These are phyloP conservation scores for Imleria badia DNA, from an alignment of 768 basidiomycete species.

Conservation along the genomic window DNA sequence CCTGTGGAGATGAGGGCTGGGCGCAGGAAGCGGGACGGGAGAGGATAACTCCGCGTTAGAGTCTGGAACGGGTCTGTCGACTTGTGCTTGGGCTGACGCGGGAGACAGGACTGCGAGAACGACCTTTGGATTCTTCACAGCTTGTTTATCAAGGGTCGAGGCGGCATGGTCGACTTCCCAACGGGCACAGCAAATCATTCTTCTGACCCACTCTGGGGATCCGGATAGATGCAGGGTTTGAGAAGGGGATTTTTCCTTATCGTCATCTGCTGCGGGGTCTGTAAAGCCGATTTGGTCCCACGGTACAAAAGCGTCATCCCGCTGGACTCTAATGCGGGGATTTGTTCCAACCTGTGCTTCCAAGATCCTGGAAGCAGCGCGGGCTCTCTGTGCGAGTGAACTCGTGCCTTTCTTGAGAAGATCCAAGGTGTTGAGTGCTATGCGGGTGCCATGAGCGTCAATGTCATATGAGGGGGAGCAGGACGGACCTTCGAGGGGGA, in stretches of 20 bases:
- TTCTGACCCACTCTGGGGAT: conserved; percentile 82
- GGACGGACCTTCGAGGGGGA: conserved; percentile 83
- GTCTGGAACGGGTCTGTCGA: conserved; percentile 23
- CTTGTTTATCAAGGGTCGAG: conserved; percentile 26
- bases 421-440: conserved; percentile 90
- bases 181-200: conserved; percentile 78
- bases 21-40: conserved; percentile 68
- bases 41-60: conserved; percentile 33
- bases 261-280: conserved; percentile 29
- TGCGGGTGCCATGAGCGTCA: conserved; percentile 6
- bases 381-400: conserved; percentile 75
- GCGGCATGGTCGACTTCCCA: conserved; percentile 68
- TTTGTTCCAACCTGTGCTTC: conserved; percentile 86
- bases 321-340: conserved; percentile 76
- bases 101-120: conserved; percentile 58
- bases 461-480: background rate
- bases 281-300: conserved; percentile 73
- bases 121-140: conserved; percentile 44
- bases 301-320: conserved; percentile 77
- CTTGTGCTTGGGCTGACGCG: conserved; percentile 21
- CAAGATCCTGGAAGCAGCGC: conserved; percentile 83
- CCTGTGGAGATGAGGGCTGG: conserved; percentile 51
- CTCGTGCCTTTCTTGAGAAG: conserved; percentile 89
- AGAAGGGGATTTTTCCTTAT: conserved; percentile 24
- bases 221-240: conserved; percentile 30